These are phyloP conservation scores for Corinectria fuckeliana DNA, from an alignment of 2,329 filamentous ascomycete species.

Conservation along the genomic window DNA sequence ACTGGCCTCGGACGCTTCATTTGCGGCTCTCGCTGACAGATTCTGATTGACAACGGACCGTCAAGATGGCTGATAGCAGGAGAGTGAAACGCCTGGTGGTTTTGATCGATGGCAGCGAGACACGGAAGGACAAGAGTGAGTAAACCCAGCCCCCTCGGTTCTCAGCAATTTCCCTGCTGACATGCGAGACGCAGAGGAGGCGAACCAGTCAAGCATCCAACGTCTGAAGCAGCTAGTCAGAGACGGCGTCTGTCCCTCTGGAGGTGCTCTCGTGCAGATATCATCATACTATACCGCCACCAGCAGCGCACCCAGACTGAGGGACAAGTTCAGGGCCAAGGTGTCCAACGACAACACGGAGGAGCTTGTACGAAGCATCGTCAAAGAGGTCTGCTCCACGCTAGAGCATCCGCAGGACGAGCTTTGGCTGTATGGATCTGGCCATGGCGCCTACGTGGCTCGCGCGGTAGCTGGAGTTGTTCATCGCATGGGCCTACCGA, in stretches of 20 bases:
- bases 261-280: constrained; percentile 16
- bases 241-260: constrained; percentile 20
- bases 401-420: constrained; percentile 31
- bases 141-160: neutral
- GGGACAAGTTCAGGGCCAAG: constrained; percentile 22
- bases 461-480: constrained; percentile 34
- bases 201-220: constrained; percentile 29
- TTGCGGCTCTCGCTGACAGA: neutral
- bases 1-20: neutral
- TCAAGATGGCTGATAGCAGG: constrained; percentile 26
- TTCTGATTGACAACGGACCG: neutral
- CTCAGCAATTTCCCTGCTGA: constrained; percentile 12
- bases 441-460: constrained; percentile 30
- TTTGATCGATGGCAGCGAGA: constrained; percentile 30
- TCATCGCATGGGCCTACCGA: constrained; percentile 26
- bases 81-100: constrained; percentile 28
- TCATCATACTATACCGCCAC: constrained; percentile 27
- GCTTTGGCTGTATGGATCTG: constrained; percentile 35
- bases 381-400: constrained; percentile 23
- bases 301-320: constrained; percentile 18
- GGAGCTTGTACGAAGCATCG: constrained; percentile 28
- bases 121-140: constrained; percentile 25
- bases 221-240: constrained; percentile 26
- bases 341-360: constrained; percentile 22
- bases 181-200: constrained; percentile 11